Conservation (phyloP, 495 filamentous ascomycete genomes). For the Penicillium paxilli region DNA sequence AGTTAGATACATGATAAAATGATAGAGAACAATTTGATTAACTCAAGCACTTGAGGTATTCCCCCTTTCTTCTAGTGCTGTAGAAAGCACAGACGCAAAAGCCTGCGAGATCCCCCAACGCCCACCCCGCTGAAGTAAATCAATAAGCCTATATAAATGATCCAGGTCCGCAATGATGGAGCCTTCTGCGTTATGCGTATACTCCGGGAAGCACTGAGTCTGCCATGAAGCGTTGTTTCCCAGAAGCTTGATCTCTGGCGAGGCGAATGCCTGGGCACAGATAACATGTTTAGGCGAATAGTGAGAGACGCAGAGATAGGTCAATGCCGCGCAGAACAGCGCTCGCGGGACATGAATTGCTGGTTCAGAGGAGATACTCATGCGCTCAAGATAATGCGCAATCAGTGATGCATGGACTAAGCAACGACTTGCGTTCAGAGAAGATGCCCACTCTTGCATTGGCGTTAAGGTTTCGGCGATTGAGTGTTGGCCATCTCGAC, state of each 20-base stretch:
- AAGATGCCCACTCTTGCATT: constrained; percentile 15
- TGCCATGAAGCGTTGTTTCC: neutral
- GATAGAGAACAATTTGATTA: too few species aligned
- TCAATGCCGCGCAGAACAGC: constrained; percentile 23
- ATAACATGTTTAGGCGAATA: constrained; percentile 9
- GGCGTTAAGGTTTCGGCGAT: neutral
- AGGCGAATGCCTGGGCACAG: constrained; percentile 13
- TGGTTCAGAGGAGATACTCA: constrained; percentile 28
- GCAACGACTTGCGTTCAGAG: constrained; percentile 23
- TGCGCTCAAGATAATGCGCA: constrained; percentile 19
- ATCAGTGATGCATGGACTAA: constrained; percentile 27
- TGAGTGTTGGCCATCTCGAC: constrained; percentile 22
- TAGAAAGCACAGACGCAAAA: constrained; percentile 22
- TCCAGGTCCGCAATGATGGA: constrained; percentile 12
- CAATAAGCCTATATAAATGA: constrained; percentile 26
- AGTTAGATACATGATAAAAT: too few species aligned
- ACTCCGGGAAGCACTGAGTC: neutral
- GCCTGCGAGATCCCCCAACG: constrained; percentile 36
- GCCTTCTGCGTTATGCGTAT: neutral
- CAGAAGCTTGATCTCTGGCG: constrained; percentile 21
- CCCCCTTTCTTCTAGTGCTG: constrained; percentile 13
- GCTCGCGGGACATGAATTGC: constrained; percentile 32
- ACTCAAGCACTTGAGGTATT: neutral
- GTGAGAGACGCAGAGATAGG: constrained; percentile 22
- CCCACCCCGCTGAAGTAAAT: constrained; percentile 33